Conservation (phyloP, 805 yeast species). For the Myxozyma neglecta region DNA sequence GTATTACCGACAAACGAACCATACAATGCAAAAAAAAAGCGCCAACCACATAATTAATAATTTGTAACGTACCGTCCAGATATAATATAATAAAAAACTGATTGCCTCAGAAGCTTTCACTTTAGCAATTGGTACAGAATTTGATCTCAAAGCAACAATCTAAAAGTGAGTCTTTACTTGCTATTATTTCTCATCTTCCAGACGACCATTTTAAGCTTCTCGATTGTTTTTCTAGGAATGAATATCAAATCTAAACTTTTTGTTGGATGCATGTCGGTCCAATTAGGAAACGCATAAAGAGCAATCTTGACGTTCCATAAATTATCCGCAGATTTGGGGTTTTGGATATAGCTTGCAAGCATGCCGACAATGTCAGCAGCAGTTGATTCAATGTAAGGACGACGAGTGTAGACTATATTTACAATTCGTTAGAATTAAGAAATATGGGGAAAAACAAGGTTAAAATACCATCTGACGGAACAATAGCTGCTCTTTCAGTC, state of each 20-base stretch:
- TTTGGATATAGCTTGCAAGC: slow-evolving; percentile 21
- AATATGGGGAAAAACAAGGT: not conserved
- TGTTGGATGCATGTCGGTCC: slow-evolving; percentile 7
- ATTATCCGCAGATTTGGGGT: slow-evolving; percentile 11
- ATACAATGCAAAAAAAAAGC: too few species aligned
- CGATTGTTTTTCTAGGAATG: slow-evolving; percentile 20
- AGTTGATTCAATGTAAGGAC: slow-evolving; percentile 14
- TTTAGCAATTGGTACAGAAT: not conserved
- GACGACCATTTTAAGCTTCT: slow-evolving; percentile 25
- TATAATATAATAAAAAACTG: too few species aligned
- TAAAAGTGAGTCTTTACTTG: not conserved
- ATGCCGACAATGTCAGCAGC: slow-evolving; percentile 22
- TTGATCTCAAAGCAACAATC: not conserved
- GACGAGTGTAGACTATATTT: slow-evolving; percentile 8
- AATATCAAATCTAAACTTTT: not conserved
- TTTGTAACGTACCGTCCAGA: too few species aligned
- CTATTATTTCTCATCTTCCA: slow-evolving; percentile 23
- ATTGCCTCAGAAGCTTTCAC: too few species aligned
- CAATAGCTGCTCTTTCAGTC: slow-evolving; percentile 19
- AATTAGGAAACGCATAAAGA: slow-evolving; percentile 21
- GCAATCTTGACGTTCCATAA: slow-evolving; percentile 26
- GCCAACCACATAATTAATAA: too few species aligned
- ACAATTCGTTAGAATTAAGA: not conserved
- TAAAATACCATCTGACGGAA: slow-evolving; percentile 19
- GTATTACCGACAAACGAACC: too few species aligned